A percentile compares a stretch with the other conserved stretches of the same genome.
phyloP scores from a whole-genome alignment of 768 basidiomycete genomes.

The Mycena amicta region DNA sequence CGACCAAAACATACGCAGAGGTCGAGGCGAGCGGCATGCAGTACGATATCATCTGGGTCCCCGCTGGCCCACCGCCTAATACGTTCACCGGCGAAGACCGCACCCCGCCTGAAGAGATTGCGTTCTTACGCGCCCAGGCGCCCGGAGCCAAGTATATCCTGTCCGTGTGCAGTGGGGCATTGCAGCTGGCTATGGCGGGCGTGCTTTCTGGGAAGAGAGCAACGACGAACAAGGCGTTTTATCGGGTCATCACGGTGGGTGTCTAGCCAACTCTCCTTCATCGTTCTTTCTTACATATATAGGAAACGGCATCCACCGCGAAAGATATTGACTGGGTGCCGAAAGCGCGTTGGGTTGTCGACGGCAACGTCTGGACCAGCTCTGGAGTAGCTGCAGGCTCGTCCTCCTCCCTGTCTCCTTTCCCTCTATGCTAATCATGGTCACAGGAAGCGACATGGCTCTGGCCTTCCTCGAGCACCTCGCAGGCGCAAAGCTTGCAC shows the following conservation, averaged over 20 bases:
- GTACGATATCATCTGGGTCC: slow-evolving; percentile 31
- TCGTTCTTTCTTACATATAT: neutral
- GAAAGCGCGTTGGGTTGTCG: slow-evolving; percentile 39
- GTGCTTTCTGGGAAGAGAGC: slow-evolving; percentile 33
- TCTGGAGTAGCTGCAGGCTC: slow-evolving; percentile 36
- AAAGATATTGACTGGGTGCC: slow-evolving; percentile 33
- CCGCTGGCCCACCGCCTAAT: slow-evolving; percentile 24
- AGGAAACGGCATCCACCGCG: slow-evolving; percentile 12
- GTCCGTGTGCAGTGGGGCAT: slow-evolving; percentile 33
- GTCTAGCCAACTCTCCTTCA: neutral
- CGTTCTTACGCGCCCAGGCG: slow-evolving; percentile 27
- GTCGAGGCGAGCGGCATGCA: slow-evolving; percentile 22
- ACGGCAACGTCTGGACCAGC: slow-evolving; percentile 38
- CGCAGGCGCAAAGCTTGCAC: slow-evolving; percentile 26
- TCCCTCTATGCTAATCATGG: neutral
- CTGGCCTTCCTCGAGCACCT: slow-evolving; percentile 36
- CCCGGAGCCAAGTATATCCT: slow-evolving; percentile 33
- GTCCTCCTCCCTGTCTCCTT: neutral
- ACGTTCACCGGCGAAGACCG: slow-evolving; percentile 8
- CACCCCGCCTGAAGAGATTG: slow-evolving; percentile 24
- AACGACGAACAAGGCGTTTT: slow-evolving; percentile 37
- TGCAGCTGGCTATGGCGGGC: slow-evolving; percentile 33
- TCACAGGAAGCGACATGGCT: slow-evolving; percentile 36
- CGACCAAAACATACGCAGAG: slow-evolving; percentile 27
- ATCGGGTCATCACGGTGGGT: slow-evolving; percentile 23